phyloP scores from a whole-genome alignment of 176 grass and related monocot genomes.

The Oryza meyeriana region DNA sequence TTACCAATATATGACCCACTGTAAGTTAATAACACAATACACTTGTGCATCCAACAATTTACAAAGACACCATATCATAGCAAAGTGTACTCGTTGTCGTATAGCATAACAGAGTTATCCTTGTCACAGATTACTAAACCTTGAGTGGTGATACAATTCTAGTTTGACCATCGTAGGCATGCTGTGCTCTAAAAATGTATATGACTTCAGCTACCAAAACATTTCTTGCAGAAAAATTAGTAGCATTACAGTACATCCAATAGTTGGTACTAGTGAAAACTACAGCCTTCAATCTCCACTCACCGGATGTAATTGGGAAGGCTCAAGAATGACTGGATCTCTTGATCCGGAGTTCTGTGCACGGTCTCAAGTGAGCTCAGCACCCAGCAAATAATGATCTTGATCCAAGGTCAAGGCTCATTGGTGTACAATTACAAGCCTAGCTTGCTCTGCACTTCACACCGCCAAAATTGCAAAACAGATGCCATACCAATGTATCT shows the following conservation, averaged over 20 bases:
- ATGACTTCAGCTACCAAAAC: neutral
- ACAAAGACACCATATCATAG: constrained; percentile 1
- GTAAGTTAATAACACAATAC: neutral
- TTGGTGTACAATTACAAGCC: neutral
- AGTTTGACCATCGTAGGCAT: neutral
- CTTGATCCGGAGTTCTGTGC: constrained; percentile 21
- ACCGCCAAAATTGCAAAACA: constrained; percentile 23
- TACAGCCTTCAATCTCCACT: constrained; percentile 25
- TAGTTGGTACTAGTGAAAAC: constrained; percentile 24
- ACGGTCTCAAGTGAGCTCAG: constrained; percentile 1
- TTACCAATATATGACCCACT: neutral
- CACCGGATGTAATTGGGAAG: constrained; percentile 30
- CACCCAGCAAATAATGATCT: neutral
- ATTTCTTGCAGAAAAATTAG: neutral
- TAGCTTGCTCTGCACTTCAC: constrained; percentile 18
- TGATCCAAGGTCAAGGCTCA: neutral
- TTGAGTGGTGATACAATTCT: neutral
- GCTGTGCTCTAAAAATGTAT: neutral
- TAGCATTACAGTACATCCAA: constrained; percentile 17
- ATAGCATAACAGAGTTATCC: constrained; percentile 13
- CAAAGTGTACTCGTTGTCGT: constrained; percentile 18
- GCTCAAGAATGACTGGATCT: neutral
- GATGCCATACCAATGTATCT: constrained; percentile 23
- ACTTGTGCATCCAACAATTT: neutral
- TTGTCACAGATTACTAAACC: constrained; percentile 25